phyloP scores from a whole-genome alignment of 768 basidiomycete species.

The Phylloporus arenicola region DNA sequence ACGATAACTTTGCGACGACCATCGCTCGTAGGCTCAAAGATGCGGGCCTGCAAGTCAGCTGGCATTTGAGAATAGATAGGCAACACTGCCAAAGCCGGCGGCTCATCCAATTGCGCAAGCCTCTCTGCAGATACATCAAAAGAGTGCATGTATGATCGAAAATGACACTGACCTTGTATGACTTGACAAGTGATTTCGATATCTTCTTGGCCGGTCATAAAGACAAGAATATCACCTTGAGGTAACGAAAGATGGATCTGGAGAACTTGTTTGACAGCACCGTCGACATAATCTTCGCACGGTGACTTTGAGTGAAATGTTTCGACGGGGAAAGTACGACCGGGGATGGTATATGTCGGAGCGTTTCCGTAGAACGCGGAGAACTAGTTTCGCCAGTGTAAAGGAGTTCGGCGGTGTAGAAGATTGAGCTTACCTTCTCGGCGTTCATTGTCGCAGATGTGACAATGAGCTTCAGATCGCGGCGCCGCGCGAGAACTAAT shows the following conservation, averaged over 20 bases:
- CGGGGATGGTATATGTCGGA: constrained; percentile 89
- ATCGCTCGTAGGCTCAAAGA: constrained; percentile 91
- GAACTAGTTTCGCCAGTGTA: constrained; percentile 54
- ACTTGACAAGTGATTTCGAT: constrained; percentile 97
- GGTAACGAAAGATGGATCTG: constrained; percentile 94
- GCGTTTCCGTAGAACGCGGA: constrained; percentile 94
- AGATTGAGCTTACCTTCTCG: constrained; percentile 63
- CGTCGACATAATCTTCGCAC: constrained; percentile 98
- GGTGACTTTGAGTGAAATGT: constrained; percentile 95
- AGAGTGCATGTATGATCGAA: neutral
- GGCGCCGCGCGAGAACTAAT: constrained; percentile 75
- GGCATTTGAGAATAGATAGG: constrained; percentile 99
- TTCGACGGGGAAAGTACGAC: constrained; percentile 96
- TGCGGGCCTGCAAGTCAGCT: constrained; percentile 96
- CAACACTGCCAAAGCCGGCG: constrained; percentile 79
- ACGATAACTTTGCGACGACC: constrained; percentile 96
- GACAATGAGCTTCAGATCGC: constrained; percentile 94
- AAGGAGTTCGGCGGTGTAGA: neutral
- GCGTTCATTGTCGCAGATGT: constrained; percentile 99
- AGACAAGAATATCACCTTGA: constrained; percentile 91
- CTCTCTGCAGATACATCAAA: constrained; percentile 55
- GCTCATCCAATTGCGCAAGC: constrained; percentile 86
- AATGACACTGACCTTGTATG: constrained; percentile 58
- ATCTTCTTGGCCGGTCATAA: constrained; percentile 99
- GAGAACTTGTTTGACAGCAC: constrained; percentile 95